A percentile compares a stretch with the other conserved stretches of the same genome.
phyloP scores from a whole-genome alignment of 2,329 filamentous ascomycete species.

The Sporothrix brunneoviolacea region DNA sequence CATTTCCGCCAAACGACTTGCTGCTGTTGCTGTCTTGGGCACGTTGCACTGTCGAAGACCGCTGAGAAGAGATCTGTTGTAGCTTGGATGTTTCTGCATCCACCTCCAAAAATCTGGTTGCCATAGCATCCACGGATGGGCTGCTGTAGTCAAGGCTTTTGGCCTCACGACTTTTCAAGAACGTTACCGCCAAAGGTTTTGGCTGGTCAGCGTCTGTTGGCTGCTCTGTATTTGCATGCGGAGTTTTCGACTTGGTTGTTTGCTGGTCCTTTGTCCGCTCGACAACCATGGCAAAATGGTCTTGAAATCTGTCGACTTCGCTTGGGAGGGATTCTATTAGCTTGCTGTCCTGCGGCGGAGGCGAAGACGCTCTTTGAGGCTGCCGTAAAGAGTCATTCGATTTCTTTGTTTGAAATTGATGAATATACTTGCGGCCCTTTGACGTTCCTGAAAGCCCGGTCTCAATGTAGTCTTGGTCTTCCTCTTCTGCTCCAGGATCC shows the following conservation, averaged over 20 bases:
- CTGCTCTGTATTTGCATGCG: not conserved
- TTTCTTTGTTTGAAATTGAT: not conserved
- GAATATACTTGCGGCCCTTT: not conserved
- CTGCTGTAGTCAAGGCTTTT: constrained; percentile 25
- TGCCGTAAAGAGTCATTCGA: not conserved
- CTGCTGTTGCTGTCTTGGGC: not conserved
- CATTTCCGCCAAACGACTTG: not conserved
- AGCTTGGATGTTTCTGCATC: constrained; percentile 24
- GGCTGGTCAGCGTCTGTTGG: not conserved
- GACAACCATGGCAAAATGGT: constrained; percentile 17
- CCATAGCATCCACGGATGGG: constrained; percentile 40
- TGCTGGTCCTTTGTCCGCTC: constrained; percentile 3
- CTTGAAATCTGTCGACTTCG: constrained; percentile 32
- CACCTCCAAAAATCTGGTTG: constrained; percentile 41
- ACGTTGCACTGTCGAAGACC: not conserved
- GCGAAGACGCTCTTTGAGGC: constrained; percentile 29
- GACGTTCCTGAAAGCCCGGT: constrained; percentile 9
- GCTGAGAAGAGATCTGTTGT: constrained; percentile 3
- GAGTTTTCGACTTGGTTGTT: not conserved
- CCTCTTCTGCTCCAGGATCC: too few species aligned
- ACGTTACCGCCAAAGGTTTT: too few species aligned
- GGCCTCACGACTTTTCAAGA: too few species aligned
- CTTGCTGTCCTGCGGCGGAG: constrained; percentile 34
- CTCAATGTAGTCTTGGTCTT: constrained; percentile 12
- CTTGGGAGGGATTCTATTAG: constrained; percentile 27